phyloP scores from a whole-genome alignment of 2,329 filamentous ascomycete genomes.

The Chaetomium strumarium region DNA sequence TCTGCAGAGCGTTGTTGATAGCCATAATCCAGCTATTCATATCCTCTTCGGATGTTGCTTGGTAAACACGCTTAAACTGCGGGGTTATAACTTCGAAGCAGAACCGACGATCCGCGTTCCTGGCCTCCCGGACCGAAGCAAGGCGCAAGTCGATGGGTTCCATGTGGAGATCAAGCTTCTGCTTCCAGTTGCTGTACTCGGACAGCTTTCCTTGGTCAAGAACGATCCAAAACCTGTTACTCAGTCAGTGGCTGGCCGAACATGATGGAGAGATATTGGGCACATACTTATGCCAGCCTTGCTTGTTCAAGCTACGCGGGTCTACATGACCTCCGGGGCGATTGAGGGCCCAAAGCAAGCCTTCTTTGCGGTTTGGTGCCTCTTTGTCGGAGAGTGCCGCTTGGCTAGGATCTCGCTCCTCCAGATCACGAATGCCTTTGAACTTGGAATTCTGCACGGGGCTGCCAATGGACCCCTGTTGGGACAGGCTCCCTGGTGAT shows the following conservation, averaged over 20 bases:
- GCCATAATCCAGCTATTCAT: conserved; percentile 95
- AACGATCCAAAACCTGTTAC: conserved; percentile 87
- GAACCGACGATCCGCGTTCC: conserved; percentile 89
- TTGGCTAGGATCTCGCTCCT: conserved; percentile 67
- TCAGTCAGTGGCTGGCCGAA: conserved; percentile 16
- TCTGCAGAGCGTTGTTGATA: conserved; percentile 96
- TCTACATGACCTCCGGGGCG: conserved; percentile 91
- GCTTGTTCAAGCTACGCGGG: conserved; percentile 90
- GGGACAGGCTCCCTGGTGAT: conserved; percentile 50
- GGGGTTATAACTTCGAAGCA: conserved; percentile 99
- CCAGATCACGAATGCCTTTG: conserved; percentile 86
- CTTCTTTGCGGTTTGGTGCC: conserved; percentile 78
- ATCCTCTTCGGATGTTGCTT: conserved; percentile 95
- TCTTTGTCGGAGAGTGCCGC: conserved; percentile 48
- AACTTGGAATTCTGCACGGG: conserved; percentile 59
- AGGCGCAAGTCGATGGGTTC: conserved; percentile 95
- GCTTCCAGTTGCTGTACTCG: conserved; percentile 99
- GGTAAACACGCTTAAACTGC: conserved; percentile 91
- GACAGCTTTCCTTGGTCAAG: conserved; percentile 93
- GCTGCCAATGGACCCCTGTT: conserved; percentile 39
- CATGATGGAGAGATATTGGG: not conserved
- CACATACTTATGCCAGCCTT: conserved; percentile 95
- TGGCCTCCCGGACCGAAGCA: conserved; percentile 92
- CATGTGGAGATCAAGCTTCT: conserved; percentile 93
- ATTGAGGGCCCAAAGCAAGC: conserved; percentile 88